Evolutionary conservation across 2,329 filamentous ascomycete genomes (phyloP).

Genomic region (Aspergillus intermedius): DNA sequence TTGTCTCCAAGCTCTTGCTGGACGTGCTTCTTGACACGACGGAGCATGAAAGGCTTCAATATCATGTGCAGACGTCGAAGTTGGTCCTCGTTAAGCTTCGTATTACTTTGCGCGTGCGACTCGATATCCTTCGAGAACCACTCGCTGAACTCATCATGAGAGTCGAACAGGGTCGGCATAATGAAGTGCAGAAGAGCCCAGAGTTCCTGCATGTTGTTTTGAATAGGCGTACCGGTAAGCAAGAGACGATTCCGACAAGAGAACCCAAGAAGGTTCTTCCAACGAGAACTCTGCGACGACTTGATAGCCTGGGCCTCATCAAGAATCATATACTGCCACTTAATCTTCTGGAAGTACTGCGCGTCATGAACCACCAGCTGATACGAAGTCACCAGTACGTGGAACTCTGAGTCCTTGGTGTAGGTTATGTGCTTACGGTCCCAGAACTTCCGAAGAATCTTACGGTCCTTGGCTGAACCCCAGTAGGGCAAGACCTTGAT

Average conservation of each 20-base stretch:
- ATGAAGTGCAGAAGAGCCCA: conserved; percentile 98
- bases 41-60: conserved; percentile 97
- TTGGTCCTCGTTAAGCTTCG: conserved; percentile 98
- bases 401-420: conserved; percentile 85
- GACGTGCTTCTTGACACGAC: conserved; percentile 98
- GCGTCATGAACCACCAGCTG: conserved; percentile 95
- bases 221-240: conserved; percentile 92
- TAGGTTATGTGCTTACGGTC: conserved; percentile 97
- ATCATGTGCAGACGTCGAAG: conserved; percentile 97
- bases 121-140: conserved; percentile 65
- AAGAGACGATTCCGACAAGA: conserved; percentile 91
- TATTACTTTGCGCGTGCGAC: conserved; percentile 96
- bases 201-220: conserved; percentile 99
- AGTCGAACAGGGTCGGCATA: conserved; percentile 94
- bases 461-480: conserved; percentile 89
- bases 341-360: conserved; percentile 97
- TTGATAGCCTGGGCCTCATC: conserved; percentile 99
- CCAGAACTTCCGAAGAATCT: conserved; percentile 97
- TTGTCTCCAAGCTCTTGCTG: conserved; percentile 99
- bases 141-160: conserved; percentile 48
- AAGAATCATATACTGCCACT: conserved; percentile 99
- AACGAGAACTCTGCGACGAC: conserved; percentile 89
- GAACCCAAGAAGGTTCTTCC: conserved; percentile 92
- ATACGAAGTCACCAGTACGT: conserved; percentile 94
- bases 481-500: conserved; percentile 97